Percentiles rank a stretch among this genome's conserved stretches.
Evolutionary conservation across 805 yeast genomes (phyloP).

Genomic region (Priceomyces carsonii): DNA sequence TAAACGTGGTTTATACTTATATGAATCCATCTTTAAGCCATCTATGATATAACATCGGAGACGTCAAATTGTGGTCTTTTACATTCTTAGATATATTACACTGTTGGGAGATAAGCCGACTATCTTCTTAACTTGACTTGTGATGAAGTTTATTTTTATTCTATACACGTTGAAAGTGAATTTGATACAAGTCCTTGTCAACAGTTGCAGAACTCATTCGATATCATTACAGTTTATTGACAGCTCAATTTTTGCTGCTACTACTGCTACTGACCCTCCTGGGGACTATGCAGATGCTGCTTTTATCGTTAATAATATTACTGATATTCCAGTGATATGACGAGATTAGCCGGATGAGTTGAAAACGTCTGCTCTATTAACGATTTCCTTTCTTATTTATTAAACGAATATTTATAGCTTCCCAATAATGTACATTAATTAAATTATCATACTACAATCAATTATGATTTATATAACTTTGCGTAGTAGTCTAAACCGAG

Average conservation of each 20-base stretch:
- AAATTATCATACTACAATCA: too few relatives aligned
- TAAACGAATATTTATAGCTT: too few relatives aligned
- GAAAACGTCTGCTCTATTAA: too few relatives aligned
- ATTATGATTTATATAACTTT: slow-evolving; percentile 1
- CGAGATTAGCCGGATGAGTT: too few relatives aligned
- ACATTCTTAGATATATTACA: too few relatives aligned
- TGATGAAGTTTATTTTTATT: slow-evolving; percentile 34
- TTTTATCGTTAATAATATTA: slow-evolving; percentile 24
- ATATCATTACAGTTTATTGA: slow-evolving; percentile 32
- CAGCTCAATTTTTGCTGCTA: slow-evolving; percentile 30
- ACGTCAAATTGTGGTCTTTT: too few relatives aligned
- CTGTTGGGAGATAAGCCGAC: too few relatives aligned
- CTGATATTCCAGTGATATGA: slow-evolving; percentile 27
- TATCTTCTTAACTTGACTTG: slow-evolving; percentile 3
- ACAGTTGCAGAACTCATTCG: slow-evolving; percentile 32
- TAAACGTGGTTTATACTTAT: too few relatives aligned
- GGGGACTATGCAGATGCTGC: slow-evolving; percentile 24
- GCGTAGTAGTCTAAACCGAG: slow-evolving; percentile 27
- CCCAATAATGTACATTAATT: too few relatives aligned
- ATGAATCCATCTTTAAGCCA: too few relatives aligned
- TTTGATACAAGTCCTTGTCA: slow-evolving; percentile 34
- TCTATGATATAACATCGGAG: too few relatives aligned
- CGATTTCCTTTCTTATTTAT: too few relatives aligned
- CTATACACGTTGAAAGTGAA: slow-evolving; percentile 39
- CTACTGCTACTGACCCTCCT: slow-evolving; percentile 24